phyloP scores from a whole-genome alignment of 1,284 basidiomycete species.

The Leucoagaricus sp. region DNA sequence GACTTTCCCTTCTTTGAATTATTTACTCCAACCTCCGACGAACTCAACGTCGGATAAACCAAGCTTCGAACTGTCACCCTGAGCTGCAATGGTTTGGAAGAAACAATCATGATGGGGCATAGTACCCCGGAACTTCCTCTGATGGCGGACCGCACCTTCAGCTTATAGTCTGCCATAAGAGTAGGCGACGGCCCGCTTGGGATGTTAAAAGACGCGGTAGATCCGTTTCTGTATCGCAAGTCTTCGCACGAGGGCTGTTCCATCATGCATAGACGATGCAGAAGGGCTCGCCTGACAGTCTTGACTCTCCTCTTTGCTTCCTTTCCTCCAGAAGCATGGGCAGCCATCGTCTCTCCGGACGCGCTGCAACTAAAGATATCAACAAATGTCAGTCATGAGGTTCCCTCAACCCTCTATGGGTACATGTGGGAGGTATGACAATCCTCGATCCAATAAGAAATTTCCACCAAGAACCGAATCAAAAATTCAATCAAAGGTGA shows the following conservation, averaged over 20 bases:
- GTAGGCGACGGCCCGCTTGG: slow-evolving; percentile 4
- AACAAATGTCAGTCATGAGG: slow-evolving; percentile 25
- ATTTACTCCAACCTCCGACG: not conserved
- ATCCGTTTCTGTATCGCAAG: not conserved
- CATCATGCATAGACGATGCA: not conserved
- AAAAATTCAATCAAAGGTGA: slow-evolving; percentile 40
- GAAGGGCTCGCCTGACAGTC: not conserved
- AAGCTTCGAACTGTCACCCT: not conserved
- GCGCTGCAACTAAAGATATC: slow-evolving; percentile 27
- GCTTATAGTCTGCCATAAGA: not conserved
- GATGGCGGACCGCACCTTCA: slow-evolving; percentile 5
- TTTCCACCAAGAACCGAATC: not conserved
- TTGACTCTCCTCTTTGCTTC: slow-evolving; percentile 8
- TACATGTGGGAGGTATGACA: slow-evolving; percentile 36
- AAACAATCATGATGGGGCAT: not conserved
- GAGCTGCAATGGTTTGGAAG: not conserved
- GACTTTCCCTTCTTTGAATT: not conserved
- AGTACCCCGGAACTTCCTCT: not conserved
- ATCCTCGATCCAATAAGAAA: not conserved
- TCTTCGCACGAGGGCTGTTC: not conserved
- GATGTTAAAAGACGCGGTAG: not conserved
- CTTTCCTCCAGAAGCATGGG: slow-evolving; percentile 10
- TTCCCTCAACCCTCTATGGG: slow-evolving; percentile 33
- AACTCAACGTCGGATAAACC: not conserved
- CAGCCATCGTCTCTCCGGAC: slow-evolving; percentile 27